Conservation (phyloP, 2,329 filamentous ascomycete species). For the Bipolaris zeicola region DNA sequence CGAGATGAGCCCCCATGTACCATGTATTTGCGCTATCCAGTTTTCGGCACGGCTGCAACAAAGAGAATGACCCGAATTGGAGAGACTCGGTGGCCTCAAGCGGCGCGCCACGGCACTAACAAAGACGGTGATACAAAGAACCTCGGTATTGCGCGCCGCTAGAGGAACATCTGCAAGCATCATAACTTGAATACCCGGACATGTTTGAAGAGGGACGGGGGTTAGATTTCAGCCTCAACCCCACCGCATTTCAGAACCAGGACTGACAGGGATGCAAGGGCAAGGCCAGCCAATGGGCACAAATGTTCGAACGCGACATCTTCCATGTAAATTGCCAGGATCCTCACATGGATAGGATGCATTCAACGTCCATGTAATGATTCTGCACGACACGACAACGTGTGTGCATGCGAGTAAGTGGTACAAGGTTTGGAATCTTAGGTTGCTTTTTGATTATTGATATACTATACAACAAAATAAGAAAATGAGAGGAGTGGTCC, state of each 20-base stretch:
- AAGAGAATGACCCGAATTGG: conserved; percentile 1
- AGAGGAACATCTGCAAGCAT: neutral
- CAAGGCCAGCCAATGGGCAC: neutral
- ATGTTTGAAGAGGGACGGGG: neutral
- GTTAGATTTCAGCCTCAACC: neutral
- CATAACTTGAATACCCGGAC: neutral
- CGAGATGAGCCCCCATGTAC: conserved; percentile 10
- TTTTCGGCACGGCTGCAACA: conserved; percentile 9
- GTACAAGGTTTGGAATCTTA: conserved; percentile 8
- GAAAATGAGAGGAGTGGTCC: conserved; percentile 15
- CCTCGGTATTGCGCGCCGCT: conserved; percentile 1
- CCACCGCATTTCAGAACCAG: neutral
- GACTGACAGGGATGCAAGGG: neutral
- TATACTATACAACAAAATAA: conserved; percentile 11
- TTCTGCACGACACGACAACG: neutral
- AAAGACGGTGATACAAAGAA: conserved; percentile 12
- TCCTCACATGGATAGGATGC: neutral
- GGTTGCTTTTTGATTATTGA: conserved; percentile 14
- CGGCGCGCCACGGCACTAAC: conserved; percentile 1
- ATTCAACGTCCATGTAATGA: neutral
- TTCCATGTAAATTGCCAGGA: neutral
- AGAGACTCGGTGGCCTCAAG: neutral
- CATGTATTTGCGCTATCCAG: neutral
- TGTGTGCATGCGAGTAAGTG: neutral
- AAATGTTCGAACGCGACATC: neutral